Base-by-base conservation (phyloP, 2,329 filamentous ascomycete genomes). In the Trichoderma sp. region DNA sequence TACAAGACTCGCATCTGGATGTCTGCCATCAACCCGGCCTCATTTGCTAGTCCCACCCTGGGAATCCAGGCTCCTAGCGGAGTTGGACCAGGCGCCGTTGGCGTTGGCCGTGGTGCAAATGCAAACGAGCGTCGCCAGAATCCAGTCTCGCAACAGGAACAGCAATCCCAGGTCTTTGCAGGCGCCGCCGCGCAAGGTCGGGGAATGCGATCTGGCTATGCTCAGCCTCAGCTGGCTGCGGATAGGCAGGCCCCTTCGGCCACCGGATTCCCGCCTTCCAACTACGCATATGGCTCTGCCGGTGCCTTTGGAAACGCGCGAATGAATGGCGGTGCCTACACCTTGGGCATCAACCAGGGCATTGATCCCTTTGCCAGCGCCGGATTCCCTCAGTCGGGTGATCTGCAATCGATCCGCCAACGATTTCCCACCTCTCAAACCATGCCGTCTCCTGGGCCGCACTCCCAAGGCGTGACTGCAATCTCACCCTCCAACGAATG, bases 1-100 rank as follows among this genome's bases (percentile, higher is more conserved):
- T 99, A 98, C 89, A 99, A 99, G 87, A 98, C 96, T 27, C 92
- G 97, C 80, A 99, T 99, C 81, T 99, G 97, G 97, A 98, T 99
- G 94, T 98, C 96, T 5, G 97, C 97, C 4, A 97, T 99, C 84
- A 99, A 99, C 83, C 97, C 97, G 8, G 97, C 96, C 6, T 98
- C 96, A 0, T 98, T 98, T 83, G 94, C 94, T 29, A 95, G 92
- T 77, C 93, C 94, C 21, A 91, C 91, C 3, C 87, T 94, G 66
- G 93, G 93, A 31, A 86, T 95, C 27, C 92, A 93, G 82, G 91
- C 92, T 3, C 91, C 93, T 1, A 92, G 91, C 77, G 90, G 90
- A 33, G 88, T 93, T 79, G 90, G 91, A 0, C 91, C 91, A 9
- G 92, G 91, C 29, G 91, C 91, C 29, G 89, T 94, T n/a, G 89